Conservation (phyloP, 257 asterid species). For the Oldenlandia corymbosa region DNA sequence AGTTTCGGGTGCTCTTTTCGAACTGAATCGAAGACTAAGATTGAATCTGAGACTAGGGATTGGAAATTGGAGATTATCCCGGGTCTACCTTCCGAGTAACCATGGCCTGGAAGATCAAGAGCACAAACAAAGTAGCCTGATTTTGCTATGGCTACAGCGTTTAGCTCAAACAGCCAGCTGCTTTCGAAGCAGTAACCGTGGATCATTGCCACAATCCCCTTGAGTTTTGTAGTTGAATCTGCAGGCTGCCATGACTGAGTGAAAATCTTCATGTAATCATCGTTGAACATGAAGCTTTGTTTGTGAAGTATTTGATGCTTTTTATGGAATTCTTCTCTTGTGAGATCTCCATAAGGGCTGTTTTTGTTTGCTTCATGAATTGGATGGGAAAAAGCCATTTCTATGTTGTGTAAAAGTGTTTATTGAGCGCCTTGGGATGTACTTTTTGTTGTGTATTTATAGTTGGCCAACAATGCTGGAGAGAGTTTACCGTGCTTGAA, state of each 20-base stretch:
- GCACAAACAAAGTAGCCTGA: constrained; percentile 55
- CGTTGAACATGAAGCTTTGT: too few relatives aligned
- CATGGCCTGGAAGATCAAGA: constrained; percentile 87
- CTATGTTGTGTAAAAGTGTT: too few relatives aligned
- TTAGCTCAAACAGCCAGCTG: constrained; percentile 70
- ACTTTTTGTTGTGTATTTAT: too few relatives aligned
- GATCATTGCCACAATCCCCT: constrained; percentile 64
- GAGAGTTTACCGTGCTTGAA: too few relatives aligned
- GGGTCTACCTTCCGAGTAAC: constrained; percentile 55
- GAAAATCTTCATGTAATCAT: constrained; percentile 39
- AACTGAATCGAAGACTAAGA: constrained; percentile 39
- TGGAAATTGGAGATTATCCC: constrained; percentile 47
- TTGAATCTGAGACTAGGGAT: constrained; percentile 48
- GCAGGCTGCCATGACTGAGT: constrained; percentile 76
- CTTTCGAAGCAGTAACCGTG: constrained; percentile 79
- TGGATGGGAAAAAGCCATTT: too few relatives aligned
- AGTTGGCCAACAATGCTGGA: too few relatives aligned
- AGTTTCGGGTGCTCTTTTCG: constrained; percentile 32
- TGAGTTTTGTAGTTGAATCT: constrained; percentile 11
- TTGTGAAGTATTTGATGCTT: too few relatives aligned
- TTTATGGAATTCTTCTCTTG: too few relatives aligned
- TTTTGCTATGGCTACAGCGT: constrained; percentile 66
- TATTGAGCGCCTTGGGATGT: too few relatives aligned
- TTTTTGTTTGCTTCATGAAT: too few relatives aligned
- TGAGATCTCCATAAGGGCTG: too few relatives aligned